Evolutionary conservation across 306 rosid species (phyloP).

Genomic region (Vigna unguiculata): DNA sequence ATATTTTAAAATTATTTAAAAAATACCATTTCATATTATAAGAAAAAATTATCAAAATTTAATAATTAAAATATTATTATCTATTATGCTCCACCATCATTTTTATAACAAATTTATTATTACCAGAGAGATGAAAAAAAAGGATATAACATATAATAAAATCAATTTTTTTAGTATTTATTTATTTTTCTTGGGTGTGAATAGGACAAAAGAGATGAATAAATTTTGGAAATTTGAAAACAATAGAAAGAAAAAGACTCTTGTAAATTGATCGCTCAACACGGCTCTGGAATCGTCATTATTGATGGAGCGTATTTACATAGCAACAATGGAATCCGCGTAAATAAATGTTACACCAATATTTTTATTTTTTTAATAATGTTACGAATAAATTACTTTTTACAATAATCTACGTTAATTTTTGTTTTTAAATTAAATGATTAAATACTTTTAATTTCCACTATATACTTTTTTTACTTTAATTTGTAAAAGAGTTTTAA

Average conservation of each 20-base stretch:
- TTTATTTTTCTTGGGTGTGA: not conserved
- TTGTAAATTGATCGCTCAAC: not conserved
- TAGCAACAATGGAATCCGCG: not conserved
- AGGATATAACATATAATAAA: no score
- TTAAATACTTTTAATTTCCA: not conserved
- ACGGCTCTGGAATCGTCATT: not conserved
- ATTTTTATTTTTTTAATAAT: not conserved
- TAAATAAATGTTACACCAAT: not conserved
- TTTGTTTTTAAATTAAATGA: not conserved
- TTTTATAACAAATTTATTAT: not conserved
- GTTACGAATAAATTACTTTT: not conserved
- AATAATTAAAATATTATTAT: no score
- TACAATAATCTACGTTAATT: not conserved
- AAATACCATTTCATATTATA: no score
- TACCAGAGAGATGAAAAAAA: not conserved
- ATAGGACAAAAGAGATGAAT: not conserved
- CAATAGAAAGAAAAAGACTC: not conserved
- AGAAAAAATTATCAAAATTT: no score
- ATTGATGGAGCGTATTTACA: no score
- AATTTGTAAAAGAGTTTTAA: no score
- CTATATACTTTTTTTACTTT: not conserved
- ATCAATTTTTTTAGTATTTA: no score
- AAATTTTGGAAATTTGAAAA: not conserved
- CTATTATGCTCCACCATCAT: not conserved
- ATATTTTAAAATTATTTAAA: no score